Evolutionary conservation across 106 monocot genomes (phyloP).

Genomic region (Acanthochlamys bracteata): DNA sequence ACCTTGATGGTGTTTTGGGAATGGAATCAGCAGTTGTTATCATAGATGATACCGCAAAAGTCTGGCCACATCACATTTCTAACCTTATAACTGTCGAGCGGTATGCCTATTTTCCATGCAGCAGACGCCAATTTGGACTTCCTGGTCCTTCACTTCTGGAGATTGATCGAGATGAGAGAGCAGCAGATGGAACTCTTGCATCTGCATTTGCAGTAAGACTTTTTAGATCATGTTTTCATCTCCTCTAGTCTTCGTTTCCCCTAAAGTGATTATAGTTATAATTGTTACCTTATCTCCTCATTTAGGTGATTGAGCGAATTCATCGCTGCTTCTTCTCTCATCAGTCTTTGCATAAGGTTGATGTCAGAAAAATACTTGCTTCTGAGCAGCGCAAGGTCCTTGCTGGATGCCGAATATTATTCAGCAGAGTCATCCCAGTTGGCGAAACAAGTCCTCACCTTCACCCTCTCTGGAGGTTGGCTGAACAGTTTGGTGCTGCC

Average conservation of each 20-base stretch:
- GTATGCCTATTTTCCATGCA: conserved; percentile 92
- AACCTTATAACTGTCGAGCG: conserved; percentile 92
- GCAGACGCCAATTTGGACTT: conserved; percentile 90
- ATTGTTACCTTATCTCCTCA: too few relatives aligned
- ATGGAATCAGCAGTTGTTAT: conserved; percentile 98
- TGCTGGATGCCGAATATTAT: conserved; percentile 74
- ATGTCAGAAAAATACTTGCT: conserved; percentile 89
- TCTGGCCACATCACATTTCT: conserved; percentile 95
- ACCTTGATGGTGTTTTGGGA: conserved; percentile 91
- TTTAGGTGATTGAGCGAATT: conserved; percentile 83
- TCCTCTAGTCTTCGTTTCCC: too few relatives aligned
- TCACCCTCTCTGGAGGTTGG: conserved; percentile 88
- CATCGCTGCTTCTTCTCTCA: conserved; percentile 82
- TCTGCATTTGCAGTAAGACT: conserved; percentile 55
- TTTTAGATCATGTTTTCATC: background rate
- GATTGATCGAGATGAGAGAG: conserved; percentile 85
- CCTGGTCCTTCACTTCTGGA: conserved; percentile 94
- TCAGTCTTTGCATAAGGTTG: conserved; percentile 42
- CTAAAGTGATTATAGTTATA: too few relatives aligned
- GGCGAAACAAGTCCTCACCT: conserved; percentile 79
- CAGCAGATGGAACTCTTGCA: conserved; percentile 87
- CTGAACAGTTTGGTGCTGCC: conserved; percentile 92
- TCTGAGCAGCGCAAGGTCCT: conserved; percentile 75
- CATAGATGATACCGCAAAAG: conserved; percentile 81
- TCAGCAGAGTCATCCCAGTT: conserved; percentile 89